Conservation (phyloP, 805 yeast genomes). For the Maudiozyma bulderi region DNA sequence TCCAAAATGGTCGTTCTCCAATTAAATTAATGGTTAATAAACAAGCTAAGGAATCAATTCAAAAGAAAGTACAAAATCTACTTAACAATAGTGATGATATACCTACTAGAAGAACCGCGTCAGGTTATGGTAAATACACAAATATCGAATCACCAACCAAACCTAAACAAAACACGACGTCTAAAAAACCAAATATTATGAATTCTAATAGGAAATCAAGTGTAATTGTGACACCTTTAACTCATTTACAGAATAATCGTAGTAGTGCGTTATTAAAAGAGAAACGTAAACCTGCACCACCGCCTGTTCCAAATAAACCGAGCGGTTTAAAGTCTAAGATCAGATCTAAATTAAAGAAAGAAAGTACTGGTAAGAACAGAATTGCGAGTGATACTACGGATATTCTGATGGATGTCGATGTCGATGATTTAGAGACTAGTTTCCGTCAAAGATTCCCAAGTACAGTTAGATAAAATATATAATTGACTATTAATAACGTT, state of each 20-base stretch:
- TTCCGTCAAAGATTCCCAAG: conserved; percentile 55
- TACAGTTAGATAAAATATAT: conserved; percentile 27
- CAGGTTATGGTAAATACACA: conserved; percentile 75
- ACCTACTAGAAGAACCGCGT: conserved; percentile 44
- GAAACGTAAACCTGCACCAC: conserved; percentile 31
- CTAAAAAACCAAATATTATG: not conserved
- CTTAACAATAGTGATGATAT: conserved; percentile 26
- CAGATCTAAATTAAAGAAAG: not conserved
- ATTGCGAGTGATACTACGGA: conserved; percentile 5
- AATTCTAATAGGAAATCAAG: not conserved
- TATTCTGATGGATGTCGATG: conserved; percentile 5
- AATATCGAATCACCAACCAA: conserved; percentile 20
- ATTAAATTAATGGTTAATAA: conserved; percentile 2
- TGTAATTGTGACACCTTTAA: not conserved
- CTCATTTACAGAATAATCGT: not conserved
- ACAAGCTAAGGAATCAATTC: conserved; percentile 33
- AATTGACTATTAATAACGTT: not conserved
- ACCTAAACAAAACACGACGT: not conserved
- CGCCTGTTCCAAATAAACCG: conserved; percentile 35
- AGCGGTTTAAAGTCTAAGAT: not conserved
- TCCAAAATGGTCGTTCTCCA: conserved; percentile 3
- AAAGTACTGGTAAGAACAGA: not conserved
- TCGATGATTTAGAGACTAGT: conserved; percentile 49
- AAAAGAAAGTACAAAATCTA: conserved; percentile 45
- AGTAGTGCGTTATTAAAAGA: not conserved